phyloP scores from a whole-genome alignment of 2,329 filamentous ascomycete genomes.

The Colletotrichum sp. region DNA sequence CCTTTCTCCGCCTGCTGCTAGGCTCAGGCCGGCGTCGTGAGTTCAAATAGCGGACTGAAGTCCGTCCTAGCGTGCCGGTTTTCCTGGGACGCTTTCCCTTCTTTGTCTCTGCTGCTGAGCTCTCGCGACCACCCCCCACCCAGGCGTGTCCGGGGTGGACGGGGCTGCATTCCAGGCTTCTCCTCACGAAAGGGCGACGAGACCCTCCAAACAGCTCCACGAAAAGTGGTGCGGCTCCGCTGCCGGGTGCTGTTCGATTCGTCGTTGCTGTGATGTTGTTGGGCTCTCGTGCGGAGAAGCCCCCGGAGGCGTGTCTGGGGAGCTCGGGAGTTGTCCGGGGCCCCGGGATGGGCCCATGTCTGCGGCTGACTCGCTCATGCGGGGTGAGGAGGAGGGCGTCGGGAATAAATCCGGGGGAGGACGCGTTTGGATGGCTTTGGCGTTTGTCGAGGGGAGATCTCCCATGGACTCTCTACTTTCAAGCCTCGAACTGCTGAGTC shows the following conservation, averaged over 20 bases:
- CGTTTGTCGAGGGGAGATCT: background rate
- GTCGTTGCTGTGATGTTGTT: background rate
- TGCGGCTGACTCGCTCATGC: conserved; percentile 2
- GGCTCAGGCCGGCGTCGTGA: background rate
- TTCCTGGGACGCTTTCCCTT: background rate
- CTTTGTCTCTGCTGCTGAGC: background rate
- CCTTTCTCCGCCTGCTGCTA: background rate
- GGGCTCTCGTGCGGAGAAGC: background rate
- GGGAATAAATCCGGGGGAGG: background rate
- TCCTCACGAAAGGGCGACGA: background rate
- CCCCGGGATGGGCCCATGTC: conserved; percentile 2
- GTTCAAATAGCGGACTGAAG: background rate
- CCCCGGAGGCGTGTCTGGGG: background rate
- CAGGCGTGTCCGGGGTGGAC: background rate
- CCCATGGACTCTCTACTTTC: background rate
- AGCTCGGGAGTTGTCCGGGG: conserved; percentile 12
- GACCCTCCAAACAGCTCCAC: background rate
- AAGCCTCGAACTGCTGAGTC: background rate
- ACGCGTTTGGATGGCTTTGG: background rate
- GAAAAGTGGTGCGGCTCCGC: conserved; percentile 11
- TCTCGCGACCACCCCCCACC: background rate
- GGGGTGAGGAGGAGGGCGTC: background rate
- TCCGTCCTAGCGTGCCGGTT: background rate
- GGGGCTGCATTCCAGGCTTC: background rate
- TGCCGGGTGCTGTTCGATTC: background rate